Conservation (phyloP, 73 alveolate genomes). For the Blepharisma stoltei region DNA sequence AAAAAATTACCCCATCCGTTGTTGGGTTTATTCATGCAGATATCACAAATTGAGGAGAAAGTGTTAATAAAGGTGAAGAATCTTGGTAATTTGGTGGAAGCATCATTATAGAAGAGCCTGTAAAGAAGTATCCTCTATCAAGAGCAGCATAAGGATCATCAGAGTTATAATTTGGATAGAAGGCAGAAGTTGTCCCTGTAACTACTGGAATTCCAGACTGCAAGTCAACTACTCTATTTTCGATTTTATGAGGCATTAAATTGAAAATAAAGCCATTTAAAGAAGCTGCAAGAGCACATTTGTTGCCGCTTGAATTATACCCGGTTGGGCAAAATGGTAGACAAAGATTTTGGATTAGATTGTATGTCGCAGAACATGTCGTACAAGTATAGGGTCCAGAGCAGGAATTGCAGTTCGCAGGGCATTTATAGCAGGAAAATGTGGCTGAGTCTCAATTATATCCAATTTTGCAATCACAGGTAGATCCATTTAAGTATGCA, state of each 20-base stretch:
- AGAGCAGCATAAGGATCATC: slow-evolving; percentile 19
- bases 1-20: neutral
- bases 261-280: too few species aligned
- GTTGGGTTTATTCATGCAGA: neutral
- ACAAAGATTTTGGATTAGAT: neutral
- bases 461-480: too few species aligned
- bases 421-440: too few species aligned
- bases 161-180: neutral
- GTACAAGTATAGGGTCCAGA: neutral
- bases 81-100: slow-evolving; percentile 10
- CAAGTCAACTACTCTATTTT: too few species aligned
- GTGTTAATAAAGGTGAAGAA: neutral
- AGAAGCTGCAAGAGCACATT: neutral
- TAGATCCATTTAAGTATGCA: too few species aligned
- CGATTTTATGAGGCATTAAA: too few species aligned
- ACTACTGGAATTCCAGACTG: neutral
- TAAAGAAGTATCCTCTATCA: slow-evolving; percentile 20
- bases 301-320: neutral
- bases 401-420: too few species aligned
- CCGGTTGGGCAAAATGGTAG: slow-evolving; percentile 6
- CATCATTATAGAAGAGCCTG: slow-evolving; percentile 17
- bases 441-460: too few species aligned
- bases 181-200: neutral
- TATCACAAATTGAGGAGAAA: neutral
- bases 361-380: neutral